phyloP scores from a whole-genome alignment of 1,284 basidiomycete genomes.

The Apiotrichum veenhuisii region DNA sequence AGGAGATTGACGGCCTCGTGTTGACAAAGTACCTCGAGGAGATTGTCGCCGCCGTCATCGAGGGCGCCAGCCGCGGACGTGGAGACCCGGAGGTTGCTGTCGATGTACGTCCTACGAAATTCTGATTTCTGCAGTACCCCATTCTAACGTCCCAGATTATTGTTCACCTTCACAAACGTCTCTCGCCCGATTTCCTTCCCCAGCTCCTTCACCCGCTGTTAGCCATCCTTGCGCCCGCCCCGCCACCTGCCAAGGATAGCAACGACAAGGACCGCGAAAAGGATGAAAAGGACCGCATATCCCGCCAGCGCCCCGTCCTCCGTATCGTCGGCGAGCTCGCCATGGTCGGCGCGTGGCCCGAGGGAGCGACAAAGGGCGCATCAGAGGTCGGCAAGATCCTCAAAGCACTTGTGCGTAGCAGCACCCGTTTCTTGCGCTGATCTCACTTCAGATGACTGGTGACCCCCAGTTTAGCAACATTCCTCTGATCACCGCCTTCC shows the following conservation, averaged over 20 bases:
- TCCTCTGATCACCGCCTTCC: constrained; percentile 74
- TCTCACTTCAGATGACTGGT: constrained; percentile 64
- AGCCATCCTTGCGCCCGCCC: constrained; percentile 60
- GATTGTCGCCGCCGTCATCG: constrained; percentile 77
- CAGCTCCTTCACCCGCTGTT: constrained; percentile 64
- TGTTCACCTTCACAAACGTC: constrained; percentile 81
- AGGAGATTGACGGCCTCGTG: constrained; percentile 83
- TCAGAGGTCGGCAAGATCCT: constrained; percentile 72
- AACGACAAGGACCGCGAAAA: constrained; percentile 72
- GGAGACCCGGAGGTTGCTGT: constrained; percentile 84
- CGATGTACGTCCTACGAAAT: constrained; percentile 59
- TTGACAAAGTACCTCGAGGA: constrained; percentile 97
- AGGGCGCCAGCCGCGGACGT: constrained; percentile 80
- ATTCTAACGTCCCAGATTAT: constrained; percentile 60
- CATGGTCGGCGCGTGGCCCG: constrained; percentile 65
- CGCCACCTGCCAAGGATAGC: constrained; percentile 39
- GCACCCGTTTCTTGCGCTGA: background rate
- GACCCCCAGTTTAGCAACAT: constrained; percentile 81
- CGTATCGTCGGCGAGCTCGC: constrained; percentile 87
- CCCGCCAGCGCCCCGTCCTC: constrained; percentile 77
- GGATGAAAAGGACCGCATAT: constrained; percentile 76
- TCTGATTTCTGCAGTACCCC: too few relatives aligned
- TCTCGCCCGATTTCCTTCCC: constrained; percentile 72
- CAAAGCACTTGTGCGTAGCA: constrained; percentile 60
- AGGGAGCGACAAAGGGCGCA: constrained; percentile 58